Conservation (phyloP, 1,284 basidiomycete species). For the Lentinula novae-zelandiae region DNA sequence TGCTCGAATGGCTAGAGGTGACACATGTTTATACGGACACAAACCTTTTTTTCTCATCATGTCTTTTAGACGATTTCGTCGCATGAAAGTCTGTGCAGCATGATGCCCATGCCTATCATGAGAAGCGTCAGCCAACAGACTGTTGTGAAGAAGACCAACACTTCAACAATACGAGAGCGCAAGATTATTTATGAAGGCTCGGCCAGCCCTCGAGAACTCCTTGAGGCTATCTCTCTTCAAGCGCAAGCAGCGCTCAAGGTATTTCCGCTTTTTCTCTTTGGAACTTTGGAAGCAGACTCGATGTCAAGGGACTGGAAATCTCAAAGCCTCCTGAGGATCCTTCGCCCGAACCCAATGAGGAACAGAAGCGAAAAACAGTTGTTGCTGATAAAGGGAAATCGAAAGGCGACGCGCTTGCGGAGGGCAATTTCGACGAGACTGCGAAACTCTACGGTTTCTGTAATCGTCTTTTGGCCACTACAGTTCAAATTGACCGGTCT, state of each 20-base stretch:
- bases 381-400: slow-evolving; percentile 57
- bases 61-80: slow-evolving; percentile 73
- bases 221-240: slow-evolving; percentile 87
- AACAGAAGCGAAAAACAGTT: slow-evolving; percentile 75
- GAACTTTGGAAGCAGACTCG: background rate
- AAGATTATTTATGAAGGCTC: slow-evolving; percentile 86
- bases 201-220: slow-evolving; percentile 81
- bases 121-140: slow-evolving; percentile 66
- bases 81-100: slow-evolving; percentile 86
- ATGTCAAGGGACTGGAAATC: slow-evolving; percentile 56
- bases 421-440: slow-evolving; percentile 59
- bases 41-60: background rate
- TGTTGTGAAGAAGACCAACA: slow-evolving; percentile 41
- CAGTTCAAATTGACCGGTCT: slow-evolving; percentile 79
- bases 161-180: slow-evolving; percentile 57
- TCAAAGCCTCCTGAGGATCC: slow-evolving; percentile 45
- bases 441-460: slow-evolving; percentile 67
- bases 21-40: background rate
- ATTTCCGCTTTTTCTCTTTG: background rate
- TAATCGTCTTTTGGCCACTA: slow-evolving; percentile 74
- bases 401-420: slow-evolving; percentile 38
- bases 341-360: slow-evolving; percentile 72
- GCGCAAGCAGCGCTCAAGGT: slow-evolving; percentile 78
- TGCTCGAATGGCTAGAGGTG: slow-evolving; percentile 90
- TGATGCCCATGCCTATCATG: slow-evolving; percentile 97